phyloP scores from a whole-genome alignment of 192 early-diverging fungal genomes.

The Entomortierella parvispora region DNA sequence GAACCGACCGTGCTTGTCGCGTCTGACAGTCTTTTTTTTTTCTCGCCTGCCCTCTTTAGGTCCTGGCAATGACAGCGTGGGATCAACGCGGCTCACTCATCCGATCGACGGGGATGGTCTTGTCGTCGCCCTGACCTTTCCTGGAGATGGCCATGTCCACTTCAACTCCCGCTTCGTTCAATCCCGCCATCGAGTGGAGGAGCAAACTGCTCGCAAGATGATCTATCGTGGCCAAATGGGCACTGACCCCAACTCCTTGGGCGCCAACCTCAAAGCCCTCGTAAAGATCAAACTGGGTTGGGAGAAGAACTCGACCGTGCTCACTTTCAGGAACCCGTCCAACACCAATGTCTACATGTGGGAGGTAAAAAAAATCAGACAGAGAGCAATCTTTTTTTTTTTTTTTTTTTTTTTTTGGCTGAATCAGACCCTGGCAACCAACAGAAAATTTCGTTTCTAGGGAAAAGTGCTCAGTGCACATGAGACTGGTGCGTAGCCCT shows the following conservation, averaged over 20 bases:
- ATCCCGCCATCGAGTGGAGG: constrained; percentile 43
- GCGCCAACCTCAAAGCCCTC: constrained; percentile 26
- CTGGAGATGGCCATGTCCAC: constrained; percentile 42
- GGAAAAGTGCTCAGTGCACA: constrained; percentile 49
- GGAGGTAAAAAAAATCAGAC: constrained; percentile 20
- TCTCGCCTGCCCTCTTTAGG: constrained; percentile 10
- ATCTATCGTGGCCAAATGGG: constrained; percentile 50
- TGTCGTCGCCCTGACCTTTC: constrained; percentile 33
- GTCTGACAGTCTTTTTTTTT: neutral
- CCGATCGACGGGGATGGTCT: constrained; percentile 48
- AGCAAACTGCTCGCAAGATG: constrained; percentile 34
- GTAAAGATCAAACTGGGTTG: constrained; percentile 34
- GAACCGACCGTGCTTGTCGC: too few relatives aligned
- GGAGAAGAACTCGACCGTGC: constrained; percentile 39
- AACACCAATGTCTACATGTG: constrained; percentile 51
- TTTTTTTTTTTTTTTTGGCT: neutral
- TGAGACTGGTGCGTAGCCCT: constrained; percentile 21
- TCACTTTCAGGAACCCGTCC: constrained; percentile 47
- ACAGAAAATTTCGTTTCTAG: neutral
- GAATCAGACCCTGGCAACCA: neutral
- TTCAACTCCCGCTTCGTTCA: constrained; percentile 50
- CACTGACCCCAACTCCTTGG: constrained; percentile 39
- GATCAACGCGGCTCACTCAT: constrained; percentile 22
- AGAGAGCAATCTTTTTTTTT: neutral
- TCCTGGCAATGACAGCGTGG: constrained; percentile 40